Conservation (phyloP, 257 asterid genomes). For the Lantana camara region DNA sequence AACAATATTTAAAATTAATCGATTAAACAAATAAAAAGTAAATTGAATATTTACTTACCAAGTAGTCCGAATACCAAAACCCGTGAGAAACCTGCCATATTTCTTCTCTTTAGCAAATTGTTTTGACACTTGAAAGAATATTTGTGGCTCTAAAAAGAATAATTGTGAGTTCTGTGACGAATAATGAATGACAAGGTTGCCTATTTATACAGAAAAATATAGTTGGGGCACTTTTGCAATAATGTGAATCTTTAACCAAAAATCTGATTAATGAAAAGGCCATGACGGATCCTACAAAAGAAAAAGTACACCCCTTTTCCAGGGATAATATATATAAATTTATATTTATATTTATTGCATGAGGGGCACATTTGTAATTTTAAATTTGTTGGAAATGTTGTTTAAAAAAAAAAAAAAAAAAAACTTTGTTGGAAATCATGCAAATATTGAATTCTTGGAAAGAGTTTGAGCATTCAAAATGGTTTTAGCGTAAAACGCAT, state of each 20-base stretch:
- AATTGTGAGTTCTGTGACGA: constrained; percentile 22
- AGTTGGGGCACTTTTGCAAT: constrained; percentile 28
- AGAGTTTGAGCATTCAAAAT: neutral
- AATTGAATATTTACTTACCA: no score
- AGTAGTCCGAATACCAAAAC: constrained; percentile 65
- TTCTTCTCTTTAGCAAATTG: constrained; percentile 12
- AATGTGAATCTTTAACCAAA: no score
- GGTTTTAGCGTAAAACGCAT: no score
- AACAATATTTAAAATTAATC: no score
- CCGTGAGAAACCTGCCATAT: constrained; percentile 57
- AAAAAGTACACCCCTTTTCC: constrained; percentile 26
- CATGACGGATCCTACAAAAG: constrained; percentile 20
- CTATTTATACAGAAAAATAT: constrained; percentile 45
- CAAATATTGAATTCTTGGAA: constrained; percentile 14
- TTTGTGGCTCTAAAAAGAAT: neutral
- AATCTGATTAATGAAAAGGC: neutral
- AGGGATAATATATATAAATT: constrained; percentile 17
- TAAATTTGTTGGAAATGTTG: no score
- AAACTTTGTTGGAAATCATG: constrained; percentile 34
- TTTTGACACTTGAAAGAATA: neutral
- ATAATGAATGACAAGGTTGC: constrained; percentile 16
- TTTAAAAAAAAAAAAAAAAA: no score
- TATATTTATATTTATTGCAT: no score
- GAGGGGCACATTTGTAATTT: constrained; percentile 26
- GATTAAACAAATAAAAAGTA: no score